Evolutionary conservation across 768 basidiomycete genomes (phyloP), one percentile per base, ranked within the genome.

Genomic region (Strobilomyces dryophilus): DNA sequence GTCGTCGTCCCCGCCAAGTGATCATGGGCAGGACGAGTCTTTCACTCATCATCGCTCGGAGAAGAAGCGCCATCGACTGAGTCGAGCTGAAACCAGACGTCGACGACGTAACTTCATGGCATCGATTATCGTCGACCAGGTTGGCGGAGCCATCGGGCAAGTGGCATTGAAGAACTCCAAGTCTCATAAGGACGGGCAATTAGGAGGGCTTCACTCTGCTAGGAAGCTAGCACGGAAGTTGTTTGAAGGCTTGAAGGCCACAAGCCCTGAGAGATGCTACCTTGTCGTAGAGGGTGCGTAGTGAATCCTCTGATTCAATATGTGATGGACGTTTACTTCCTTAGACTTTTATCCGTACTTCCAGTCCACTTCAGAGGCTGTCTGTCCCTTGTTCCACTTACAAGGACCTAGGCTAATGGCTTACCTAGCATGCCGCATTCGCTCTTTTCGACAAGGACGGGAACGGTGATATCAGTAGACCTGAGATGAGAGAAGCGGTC

Each of bases 401-500:
- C 4, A 9, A 15, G 20, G 31, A 10, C 29, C 18, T 20, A 45
- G 32, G 31, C 44, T 51, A n/a, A 61, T n/a, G 21, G 14, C 31
- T 48, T 49, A 21, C 45, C 8, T 62, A 87, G 82, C 79, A 85
- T 52, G 80, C 78, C 26, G 85, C 85, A 10, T 91, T 90, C 57
- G 70, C 73, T 12, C 56, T 89, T 7, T 90, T 90, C 55, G 89
- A 91, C 64, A 86, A 84, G 64, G 89, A 90, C 64, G 83, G 78
- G n/a, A 92, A 92, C 61, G 89, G 88, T 10, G 89, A 91, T 59
- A 85, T 91, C 44, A 78, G 76, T 3, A 89, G 83, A 64, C 75
- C 72, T 18, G 89, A 92, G 68, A 92, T 91, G 87, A 79, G 89
- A 32, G 86, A 88, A 61, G 86, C 85, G 2, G 89, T 92, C 8